A percentile compares a stretch with the other conserved stretches of the same genome.
Evolutionary conservation across 1,284 basidiomycete genomes (phyloP).

Genomic region (Boletus sp.): DNA sequence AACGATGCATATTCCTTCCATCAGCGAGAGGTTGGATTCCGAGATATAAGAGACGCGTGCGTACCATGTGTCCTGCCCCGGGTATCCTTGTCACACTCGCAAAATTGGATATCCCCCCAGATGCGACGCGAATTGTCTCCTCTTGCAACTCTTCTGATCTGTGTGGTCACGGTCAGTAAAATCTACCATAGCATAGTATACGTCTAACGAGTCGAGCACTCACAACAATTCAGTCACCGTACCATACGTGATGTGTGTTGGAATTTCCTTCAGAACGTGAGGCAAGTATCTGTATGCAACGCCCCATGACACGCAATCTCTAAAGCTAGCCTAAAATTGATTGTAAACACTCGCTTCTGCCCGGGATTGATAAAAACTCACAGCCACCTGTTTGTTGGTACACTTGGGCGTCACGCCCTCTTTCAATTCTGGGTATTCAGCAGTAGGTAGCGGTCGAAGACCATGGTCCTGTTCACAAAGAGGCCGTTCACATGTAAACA

Average conservation of each 20-base stretch:
- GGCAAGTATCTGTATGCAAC: neutral
- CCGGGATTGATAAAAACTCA: too few species aligned
- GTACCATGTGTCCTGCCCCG: slow-evolving; percentile 7
- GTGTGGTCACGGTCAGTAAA: neutral
- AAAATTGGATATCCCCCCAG: slow-evolving; percentile 2
- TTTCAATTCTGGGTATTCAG: neutral
- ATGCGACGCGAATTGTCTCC: neutral
- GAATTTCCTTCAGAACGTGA: neutral
- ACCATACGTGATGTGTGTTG: neutral
- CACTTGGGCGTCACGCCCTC: slow-evolving; percentile 6
- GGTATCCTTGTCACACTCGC: slow-evolving; percentile 1
- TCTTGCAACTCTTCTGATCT: neutral
- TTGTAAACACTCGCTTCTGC: too few species aligned
- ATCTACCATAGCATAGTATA: too few species aligned
- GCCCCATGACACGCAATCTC: neutral
- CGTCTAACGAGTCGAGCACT: too few species aligned
- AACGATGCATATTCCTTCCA: neutral
- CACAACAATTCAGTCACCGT: neutral
- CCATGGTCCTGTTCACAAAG: neutral
- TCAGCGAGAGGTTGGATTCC: neutral
- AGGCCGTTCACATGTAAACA: too few species aligned
- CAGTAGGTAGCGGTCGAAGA: slow-evolving; percentile 6
- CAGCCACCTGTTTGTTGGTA: neutral
- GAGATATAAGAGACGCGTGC: neutral
- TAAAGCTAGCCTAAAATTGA: neutral